A percentile compares a stretch with the other conserved stretches of the same genome.
phyloP scores from a whole-genome alignment of 2,329 filamentous ascomycete species.

The Phyllosticta citriasiana region DNA sequence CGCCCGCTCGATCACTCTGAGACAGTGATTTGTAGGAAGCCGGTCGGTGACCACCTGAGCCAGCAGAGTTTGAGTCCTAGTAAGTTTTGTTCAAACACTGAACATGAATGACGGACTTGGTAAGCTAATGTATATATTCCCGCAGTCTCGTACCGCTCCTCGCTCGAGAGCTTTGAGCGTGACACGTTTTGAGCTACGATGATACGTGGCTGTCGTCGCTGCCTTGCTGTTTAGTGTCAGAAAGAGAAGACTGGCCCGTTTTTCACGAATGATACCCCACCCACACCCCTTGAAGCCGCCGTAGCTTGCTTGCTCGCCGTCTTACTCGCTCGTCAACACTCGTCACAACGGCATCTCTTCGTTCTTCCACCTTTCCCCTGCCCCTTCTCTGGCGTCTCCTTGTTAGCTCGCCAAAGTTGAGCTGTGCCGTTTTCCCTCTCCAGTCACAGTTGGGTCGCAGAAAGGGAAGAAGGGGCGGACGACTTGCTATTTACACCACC shows the following conservation, averaged over 20 bases:
- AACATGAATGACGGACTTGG: neutral
- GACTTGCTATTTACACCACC: neutral
- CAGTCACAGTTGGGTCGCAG: too few relatives aligned
- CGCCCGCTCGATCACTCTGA: constrained; percentile 46
- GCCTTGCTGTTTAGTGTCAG: too few relatives aligned
- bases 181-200: constrained; percentile 22
- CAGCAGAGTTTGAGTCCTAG: constrained; percentile 11
- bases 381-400: neutral
- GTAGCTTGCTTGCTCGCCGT: neutral
- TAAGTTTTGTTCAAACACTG: constrained; percentile 14
- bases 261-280: neutral
- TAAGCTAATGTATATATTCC: neutral
- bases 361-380: neutral
- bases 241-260: neutral
- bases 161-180: constrained; percentile 24
- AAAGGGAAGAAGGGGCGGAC: neutral
- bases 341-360: neutral
- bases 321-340: neutral
- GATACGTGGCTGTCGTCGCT: too few relatives aligned
- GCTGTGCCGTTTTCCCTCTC: too few relatives aligned
- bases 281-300: neutral
- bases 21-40: constrained; percentile 36
- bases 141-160: constrained; percentile 20
- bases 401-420: neutral
- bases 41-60: constrained; percentile 13